Evolutionary conservation across 2,329 filamentous ascomycete species (phyloP).

Genomic region (Botrytis fabae): DNA sequence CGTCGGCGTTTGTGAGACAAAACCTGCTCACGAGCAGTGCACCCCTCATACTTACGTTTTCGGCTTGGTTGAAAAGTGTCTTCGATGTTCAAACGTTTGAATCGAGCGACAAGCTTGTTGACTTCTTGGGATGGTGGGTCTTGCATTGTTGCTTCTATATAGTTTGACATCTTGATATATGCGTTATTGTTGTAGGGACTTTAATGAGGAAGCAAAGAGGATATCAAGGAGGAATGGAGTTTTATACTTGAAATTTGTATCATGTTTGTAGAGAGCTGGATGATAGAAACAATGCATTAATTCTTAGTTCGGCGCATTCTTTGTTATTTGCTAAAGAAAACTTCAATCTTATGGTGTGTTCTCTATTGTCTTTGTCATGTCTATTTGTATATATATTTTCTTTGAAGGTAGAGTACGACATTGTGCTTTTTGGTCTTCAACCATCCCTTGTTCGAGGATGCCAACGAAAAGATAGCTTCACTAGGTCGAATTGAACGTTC

Average conservation of each 20-base stretch:
- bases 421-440: neutral
- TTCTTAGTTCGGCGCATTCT: neutral
- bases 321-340: neutral
- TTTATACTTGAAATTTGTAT: neutral
- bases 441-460: neutral
- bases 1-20: neutral
- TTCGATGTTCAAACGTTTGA: neutral
- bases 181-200: neutral
- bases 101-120: neutral
- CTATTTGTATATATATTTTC: neutral
- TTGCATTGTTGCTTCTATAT: neutral
- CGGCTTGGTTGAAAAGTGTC: too few relatives aligned
- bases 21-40: neutral
- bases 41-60: neutral
- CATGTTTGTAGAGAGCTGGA: neutral
- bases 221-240: neutral
- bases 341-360: neutral
- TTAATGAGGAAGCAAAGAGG: neutral
- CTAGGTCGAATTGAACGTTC: neutral
- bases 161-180: neutral
- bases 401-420: too few relatives aligned
- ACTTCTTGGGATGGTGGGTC: neutral
- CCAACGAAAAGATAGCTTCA: too few relatives aligned
- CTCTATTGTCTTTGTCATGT: neutral
- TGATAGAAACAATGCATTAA: neutral